Base-by-base conservation (phyloP, 306 rosid genomes). In the Ceratonia siliqua region DNA sequence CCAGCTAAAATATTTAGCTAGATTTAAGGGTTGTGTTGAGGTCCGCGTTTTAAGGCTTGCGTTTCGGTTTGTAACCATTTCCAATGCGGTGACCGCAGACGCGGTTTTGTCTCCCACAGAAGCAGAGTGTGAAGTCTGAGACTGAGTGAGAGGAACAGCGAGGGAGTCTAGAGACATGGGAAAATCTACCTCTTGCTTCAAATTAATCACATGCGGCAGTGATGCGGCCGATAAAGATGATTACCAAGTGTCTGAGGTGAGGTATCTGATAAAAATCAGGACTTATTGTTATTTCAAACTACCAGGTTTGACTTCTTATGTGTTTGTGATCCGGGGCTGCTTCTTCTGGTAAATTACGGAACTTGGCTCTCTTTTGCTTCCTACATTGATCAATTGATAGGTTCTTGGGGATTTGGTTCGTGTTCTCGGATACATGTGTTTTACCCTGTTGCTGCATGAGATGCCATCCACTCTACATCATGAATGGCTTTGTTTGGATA, bases 171-270 rank as follows among this genome's bases (percentile, higher is more conserved):
- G 54, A 45, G 45, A 45, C 48, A 91, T 90, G 98, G 93, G 83
- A 63, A 93, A 85, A 83, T 64, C 98, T 39, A 76, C 79, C 39
- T 87, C 97, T n/a, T 93, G 98, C 86, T 87, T 93, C 86, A 89
- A 87, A 65, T 82, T 93, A 61, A 87, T 93, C 69, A 52, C 93
- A 3, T 93, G 98, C 81, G 90, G 93, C 64, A 52, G 89, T 70
- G 93, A 83, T 70, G 81, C 87, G 5, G 82, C 84, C 27, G 89
- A 86, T 22, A 82, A 58, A n/a, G 89, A 89, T 32, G 95, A 84
- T 55, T 63, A 74, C 80, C 85, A 81, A 17, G 84, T 55, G 22
- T 46, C 85, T 10, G 84, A 89, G 98, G 98, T 38, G 83, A 86
- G 83, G 78, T 86, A 70, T 57, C 55, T 17, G 17, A 64, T 78